These are phyloP conservation scores for Candida piceae DNA, from an alignment of 805 yeast genomes.

Conservation along the genomic window DNA sequence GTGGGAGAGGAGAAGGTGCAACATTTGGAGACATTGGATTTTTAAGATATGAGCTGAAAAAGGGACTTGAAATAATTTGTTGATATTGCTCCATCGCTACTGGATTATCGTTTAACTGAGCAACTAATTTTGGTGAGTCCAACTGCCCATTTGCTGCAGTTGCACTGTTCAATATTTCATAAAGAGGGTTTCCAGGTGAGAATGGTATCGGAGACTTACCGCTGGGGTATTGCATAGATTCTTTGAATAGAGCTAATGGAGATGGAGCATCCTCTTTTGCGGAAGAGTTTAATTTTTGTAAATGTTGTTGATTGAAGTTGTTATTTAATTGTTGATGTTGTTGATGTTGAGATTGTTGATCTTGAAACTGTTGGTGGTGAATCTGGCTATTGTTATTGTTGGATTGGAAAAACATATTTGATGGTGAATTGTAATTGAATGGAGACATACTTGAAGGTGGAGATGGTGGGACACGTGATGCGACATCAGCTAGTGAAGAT, in stretches of 20 bases:
- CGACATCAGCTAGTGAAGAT: conserved; percentile 17
- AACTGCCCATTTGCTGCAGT: conserved; percentile 16
- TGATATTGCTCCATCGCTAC: conserved; percentile 21
- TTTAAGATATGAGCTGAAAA: conserved; percentile 8
- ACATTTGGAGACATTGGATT: conserved; percentile 9
- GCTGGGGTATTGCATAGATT: no score
- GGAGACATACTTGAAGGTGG: conserved; percentile 12
- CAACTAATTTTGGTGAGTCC: conserved; percentile 22
- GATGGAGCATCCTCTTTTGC: no score
- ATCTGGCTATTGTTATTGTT: not conserved
- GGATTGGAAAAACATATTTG: conserved; percentile 6
- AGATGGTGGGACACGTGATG: conserved; percentile 16
- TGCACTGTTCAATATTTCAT: conserved; percentile 18
- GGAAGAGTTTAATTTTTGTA: no score
- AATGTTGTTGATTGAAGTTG: no score
- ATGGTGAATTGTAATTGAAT: conserved; percentile 8
- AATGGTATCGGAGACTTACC: conserved; percentile 14
- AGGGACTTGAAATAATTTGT: conserved; percentile 14
- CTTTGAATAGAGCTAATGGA: no score
- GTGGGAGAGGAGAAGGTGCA: conserved; percentile 10
- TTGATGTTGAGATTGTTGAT: not conserved
- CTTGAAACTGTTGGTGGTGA: conserved; percentile 1
- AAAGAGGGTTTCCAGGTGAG: conserved; percentile 18
- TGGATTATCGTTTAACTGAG: conserved; percentile 21
- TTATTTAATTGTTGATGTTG: not conserved